phyloP scores from a whole-genome alignment of 2,329 filamentous ascomycete species.

The Paraphaeosphaeria sporulosa region DNA sequence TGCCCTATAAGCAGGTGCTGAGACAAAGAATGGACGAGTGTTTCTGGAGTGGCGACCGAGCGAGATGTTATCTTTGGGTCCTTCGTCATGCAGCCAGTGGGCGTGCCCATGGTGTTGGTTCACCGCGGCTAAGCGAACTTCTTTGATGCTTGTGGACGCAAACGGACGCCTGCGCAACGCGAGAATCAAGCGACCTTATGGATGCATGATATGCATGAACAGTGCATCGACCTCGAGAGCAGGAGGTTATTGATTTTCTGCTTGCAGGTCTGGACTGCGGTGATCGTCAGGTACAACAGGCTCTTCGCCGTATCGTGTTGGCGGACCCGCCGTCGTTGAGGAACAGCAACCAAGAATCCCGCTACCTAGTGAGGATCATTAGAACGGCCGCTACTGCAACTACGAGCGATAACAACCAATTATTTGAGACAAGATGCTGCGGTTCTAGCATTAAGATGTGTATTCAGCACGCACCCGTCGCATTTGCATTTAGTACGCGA shows the following conservation, averaged over 20 bases:
- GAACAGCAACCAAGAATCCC: background rate
- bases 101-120: background rate
- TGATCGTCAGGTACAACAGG: background rate
- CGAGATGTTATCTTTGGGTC: background rate
- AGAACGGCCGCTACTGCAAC: background rate
- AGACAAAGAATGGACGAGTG: background rate
- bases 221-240: background rate
- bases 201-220: background rate
- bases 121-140: background rate
- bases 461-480: too few species aligned
- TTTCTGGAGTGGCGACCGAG: background rate
- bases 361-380: background rate
- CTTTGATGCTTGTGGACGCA: conserved; percentile 3
- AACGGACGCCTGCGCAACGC: background rate
- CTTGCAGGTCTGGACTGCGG: background rate
- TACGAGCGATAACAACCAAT: too few species aligned
- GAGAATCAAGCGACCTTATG: background rate
- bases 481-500: too few species aligned
- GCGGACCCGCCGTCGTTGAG: background rate
- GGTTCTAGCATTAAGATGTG: too few species aligned
- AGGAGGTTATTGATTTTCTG: background rate
- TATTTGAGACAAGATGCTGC: too few species aligned
- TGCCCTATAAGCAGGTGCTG: background rate
- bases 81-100: background rate
- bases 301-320: background rate